Evolutionary conservation across 768 basidiomycete genomes (phyloP), one percentile per base, ranked within the genome.

Genomic region (Russula griseocarnosa): DNA sequence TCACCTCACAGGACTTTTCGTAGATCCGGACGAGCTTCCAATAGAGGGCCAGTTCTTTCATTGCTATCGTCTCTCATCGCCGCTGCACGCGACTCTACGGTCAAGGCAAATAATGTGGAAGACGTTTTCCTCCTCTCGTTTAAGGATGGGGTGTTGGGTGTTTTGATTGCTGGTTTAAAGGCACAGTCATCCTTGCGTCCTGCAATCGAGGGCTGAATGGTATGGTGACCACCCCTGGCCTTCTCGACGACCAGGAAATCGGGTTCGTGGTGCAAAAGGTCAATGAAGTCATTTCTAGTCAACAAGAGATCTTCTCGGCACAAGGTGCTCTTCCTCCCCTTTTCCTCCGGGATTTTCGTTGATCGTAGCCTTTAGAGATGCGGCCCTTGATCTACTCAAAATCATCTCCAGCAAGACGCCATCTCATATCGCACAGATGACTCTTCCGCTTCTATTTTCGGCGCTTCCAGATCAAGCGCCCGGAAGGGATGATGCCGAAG

Each of bases 381-480:
- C 80, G 16, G 76, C 83, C 20, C 75, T 94, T 26, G 79, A 83
- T 47, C 75, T 92, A 5, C 76, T 94, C n/a, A 79, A 81, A 3
- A 79, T 77, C 1, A 82, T 94, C 40, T 82, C 92, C 5, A 67
- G 76, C 22, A 73, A 74, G n/a, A 73, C 86, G 2, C 83, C 93
- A 13, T 78, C 77, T 20, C 83, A 87, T 64, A 79, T 98, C 38
- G 82, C 85, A 56, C 80, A 85, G 34, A 84, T 86, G 62, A 92
- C 88, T 0, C 83, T 98, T 4, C 94, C 95, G 0, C 75, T 88
- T 1, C 81, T 98, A 11, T 92, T 97, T 72, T 77, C 77, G 34
- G 76, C 83, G 10, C 81, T 98, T 1, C 92, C 96, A 1, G 86
- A 89, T 58, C 64, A 68, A 26, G 81, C 87, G 8, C 87, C 92